phyloP scores from a whole-genome alignment of 306 rosid genomes.

The Casuarina glauca region DNA sequence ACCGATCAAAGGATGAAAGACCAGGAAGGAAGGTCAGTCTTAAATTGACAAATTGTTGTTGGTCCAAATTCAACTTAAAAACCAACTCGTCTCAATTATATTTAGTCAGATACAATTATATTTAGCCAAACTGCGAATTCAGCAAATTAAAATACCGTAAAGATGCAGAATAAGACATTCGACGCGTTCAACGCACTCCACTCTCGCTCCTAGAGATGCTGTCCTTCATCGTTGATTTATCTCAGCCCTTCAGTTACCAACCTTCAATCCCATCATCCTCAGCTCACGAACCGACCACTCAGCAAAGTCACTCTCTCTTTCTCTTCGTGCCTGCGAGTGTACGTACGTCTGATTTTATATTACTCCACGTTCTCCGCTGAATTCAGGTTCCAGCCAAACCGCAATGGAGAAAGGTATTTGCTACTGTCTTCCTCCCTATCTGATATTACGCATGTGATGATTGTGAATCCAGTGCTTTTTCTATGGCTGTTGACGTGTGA shows the following conservation, averaged over 20 bases:
- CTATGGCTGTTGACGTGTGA: neutral
- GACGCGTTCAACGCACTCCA: neutral
- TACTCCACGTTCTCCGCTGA: neutral
- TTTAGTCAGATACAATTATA: too few relatives aligned
- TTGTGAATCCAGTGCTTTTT: conserved; percentile 13
- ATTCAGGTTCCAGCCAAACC: conserved; percentile 34
- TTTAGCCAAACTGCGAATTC: too few relatives aligned
- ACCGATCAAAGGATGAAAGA: too few relatives aligned
- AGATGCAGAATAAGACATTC: neutral
- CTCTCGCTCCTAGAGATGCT: neutral
- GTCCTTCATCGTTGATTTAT: neutral
- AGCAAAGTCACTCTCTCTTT: neutral
- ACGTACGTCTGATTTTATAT: neutral
- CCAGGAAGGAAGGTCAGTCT: too few relatives aligned
- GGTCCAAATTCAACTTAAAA: too few relatives aligned
- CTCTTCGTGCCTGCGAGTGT: neutral
- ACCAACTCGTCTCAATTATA: too few relatives aligned
- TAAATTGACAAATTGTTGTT: too few relatives aligned
- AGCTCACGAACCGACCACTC: neutral
- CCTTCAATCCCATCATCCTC: conserved; percentile 19
- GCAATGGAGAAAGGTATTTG: conserved; percentile 49
- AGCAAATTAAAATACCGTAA: neutral
- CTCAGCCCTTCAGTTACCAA: neutral
- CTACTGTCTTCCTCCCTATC: neutral
- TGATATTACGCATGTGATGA: too few relatives aligned